These are phyloP conservation scores for Penicillium sp. DNA, from an alignment of 2,329 filamentous ascomycete species.

Conservation along the genomic window DNA sequence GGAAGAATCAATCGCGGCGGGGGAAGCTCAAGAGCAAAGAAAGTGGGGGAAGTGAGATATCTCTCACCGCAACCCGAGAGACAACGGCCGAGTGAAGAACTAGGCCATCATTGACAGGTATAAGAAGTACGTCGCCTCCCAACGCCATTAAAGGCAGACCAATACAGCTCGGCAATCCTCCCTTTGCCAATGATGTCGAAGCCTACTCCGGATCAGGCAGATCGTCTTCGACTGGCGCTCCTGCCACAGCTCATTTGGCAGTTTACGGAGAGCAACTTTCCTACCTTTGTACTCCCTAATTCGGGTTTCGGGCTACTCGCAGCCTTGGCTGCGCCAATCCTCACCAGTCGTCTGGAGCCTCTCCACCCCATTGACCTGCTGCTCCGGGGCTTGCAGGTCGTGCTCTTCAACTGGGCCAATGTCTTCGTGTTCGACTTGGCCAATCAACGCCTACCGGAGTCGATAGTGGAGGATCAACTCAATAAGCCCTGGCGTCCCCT, in stretches of 20 bases:
- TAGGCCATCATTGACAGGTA: background rate
- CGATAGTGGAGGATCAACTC: conserved; percentile 39
- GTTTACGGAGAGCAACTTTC: conserved; percentile 28
- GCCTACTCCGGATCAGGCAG: background rate
- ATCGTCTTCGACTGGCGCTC: background rate
- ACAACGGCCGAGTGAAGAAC: background rate
- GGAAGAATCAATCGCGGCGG: background rate
- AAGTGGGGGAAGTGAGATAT: background rate
- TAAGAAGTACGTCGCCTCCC: background rate
- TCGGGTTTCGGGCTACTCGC: conserved; percentile 32
- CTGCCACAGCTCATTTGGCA: conserved; percentile 16
- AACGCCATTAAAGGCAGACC: background rate
- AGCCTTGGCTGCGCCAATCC: conserved; percentile 20
- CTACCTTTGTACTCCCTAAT: conserved; percentile 30
- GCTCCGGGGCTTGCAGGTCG: background rate
- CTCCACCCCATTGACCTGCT: background rate
- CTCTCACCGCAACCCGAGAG: background rate
- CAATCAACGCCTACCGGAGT: conserved; percentile 39
- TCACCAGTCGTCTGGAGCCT: conserved; percentile 1
- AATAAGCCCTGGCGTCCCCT: conserved; percentile 45
- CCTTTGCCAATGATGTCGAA: background rate
- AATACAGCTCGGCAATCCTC: background rate
- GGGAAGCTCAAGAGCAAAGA: background rate
- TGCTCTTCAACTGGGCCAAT: conserved; percentile 31
- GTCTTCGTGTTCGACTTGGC: conserved; percentile 39